A percentile compares a stretch with the other conserved stretches of the same genome.
These are phyloP conservation scores for Elongisporangium prolatum DNA, from an alignment of 352 stramenopile species.

Conservation along the genomic window DNA sequence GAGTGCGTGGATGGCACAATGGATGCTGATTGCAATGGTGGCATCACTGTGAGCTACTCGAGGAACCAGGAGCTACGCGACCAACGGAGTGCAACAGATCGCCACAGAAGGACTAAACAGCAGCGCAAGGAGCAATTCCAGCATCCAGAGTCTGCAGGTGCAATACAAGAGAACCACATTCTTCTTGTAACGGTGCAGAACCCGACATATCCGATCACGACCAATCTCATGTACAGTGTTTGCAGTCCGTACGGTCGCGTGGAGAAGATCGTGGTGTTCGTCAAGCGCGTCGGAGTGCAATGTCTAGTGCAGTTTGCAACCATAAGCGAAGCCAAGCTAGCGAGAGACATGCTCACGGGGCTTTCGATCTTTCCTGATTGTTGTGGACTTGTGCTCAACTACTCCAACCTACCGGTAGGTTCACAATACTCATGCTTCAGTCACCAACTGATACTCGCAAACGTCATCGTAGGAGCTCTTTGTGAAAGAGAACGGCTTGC, in stretches of 20 bases:
- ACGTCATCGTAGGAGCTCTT: constrained; percentile 34
- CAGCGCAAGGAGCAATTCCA: constrained; percentile 4
- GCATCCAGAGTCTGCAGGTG: background rate
- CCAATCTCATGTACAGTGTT: constrained; percentile 41
- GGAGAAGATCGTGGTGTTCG: constrained; percentile 61
- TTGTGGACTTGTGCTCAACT: constrained; percentile 55
- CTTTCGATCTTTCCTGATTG: constrained; percentile 57
- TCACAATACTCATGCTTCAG: background rate
- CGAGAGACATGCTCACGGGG: constrained; percentile 43
- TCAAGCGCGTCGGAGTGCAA: constrained; percentile 50
- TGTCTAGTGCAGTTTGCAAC: constrained; percentile 51
- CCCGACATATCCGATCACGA: constrained; percentile 53
- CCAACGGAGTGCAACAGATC: constrained; percentile 9
- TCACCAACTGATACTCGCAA: background rate
- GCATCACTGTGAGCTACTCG: constrained; percentile 31
- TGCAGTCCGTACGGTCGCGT: constrained; percentile 45
- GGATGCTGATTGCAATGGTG: constrained; percentile 7
- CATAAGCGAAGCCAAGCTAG: constrained; percentile 30
- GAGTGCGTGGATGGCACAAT: background rate
- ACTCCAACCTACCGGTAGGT: constrained; percentile 48
- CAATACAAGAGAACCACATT: constrained; percentile 40
- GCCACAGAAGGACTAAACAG: constrained; percentile 9
- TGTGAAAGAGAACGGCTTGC: constrained; percentile 54
- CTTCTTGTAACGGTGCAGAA: constrained; percentile 67
- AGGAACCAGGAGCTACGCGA: constrained; percentile 63